A percentile compares a stretch with the other conserved stretches of the same genome.
These are phyloP conservation scores for Nepenthes mirabilis DNA, from an alignment of 148 eudicot species.

Conservation along the genomic window DNA sequence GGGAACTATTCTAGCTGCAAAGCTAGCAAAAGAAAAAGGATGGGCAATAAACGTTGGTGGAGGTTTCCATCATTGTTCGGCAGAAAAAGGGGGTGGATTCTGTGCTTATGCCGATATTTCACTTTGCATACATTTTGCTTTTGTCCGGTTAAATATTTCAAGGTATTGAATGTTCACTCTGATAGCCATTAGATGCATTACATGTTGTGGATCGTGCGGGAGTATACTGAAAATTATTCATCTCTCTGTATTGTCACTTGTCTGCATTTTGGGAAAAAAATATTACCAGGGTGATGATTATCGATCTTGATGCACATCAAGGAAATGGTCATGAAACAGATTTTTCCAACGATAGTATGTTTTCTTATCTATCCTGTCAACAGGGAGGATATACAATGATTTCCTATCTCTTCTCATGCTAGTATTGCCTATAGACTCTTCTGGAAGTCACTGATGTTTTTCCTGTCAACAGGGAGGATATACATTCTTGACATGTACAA, in stretches of 20 bases:
- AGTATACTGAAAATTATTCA: neutral
- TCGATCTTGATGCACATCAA: slow-evolving; percentile 99
- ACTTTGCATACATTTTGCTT: slow-evolving; percentile 73
- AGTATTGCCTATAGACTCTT: neutral
- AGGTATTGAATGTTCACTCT: slow-evolving; percentile 29
- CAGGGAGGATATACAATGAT: slow-evolving; percentile 80
- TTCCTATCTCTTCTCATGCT: neutral
- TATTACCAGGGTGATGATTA: slow-evolving; percentile 65
- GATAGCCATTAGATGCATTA: neutral
- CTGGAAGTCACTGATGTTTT: neutral
- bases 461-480: slow-evolving; percentile 47
- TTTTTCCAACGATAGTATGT: slow-evolving; percentile 68
- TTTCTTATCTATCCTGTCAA: neutral
- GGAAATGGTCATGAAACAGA: slow-evolving; percentile 96
- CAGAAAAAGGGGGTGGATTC: slow-evolving; percentile 80
- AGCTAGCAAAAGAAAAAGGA: slow-evolving; percentile 88
- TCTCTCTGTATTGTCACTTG: neutral
- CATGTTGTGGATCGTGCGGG: neutral
- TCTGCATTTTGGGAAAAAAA: slow-evolving; percentile 7
- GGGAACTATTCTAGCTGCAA: slow-evolving; percentile 79
- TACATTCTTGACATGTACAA: slow-evolving; percentile 90
- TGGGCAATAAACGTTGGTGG: slow-evolving; percentile 99
- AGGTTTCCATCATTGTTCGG: slow-evolving; percentile 95
- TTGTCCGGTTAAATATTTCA: slow-evolving; percentile 44
- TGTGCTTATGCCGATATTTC: slow-evolving; percentile 93